phyloP scores from a whole-genome alignment of 73 alveolate species.

The Paramecium octaurelia region DNA sequence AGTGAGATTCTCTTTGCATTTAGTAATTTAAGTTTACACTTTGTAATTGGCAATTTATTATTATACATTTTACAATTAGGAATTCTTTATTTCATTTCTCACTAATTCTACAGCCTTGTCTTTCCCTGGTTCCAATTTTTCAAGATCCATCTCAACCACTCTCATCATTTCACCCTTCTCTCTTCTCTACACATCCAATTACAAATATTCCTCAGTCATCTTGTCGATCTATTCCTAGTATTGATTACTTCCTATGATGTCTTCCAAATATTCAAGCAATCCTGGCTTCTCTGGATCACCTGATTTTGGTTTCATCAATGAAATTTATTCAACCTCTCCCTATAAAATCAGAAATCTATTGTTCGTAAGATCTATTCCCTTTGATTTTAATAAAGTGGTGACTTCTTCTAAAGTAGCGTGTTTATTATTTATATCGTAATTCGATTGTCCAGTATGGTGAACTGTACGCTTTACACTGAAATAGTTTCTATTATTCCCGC shows the following conservation, averaged over 20 bases:
- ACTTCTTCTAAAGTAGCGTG: conserved; percentile 81
- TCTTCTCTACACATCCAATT: conserved; percentile 65
- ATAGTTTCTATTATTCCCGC: conserved; percentile 70
- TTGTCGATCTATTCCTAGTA: conserved; percentile 77
- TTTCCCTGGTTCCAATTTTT: conserved; percentile 70
- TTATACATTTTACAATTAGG: neutral
- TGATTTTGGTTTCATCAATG: conserved; percentile 92
- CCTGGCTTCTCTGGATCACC: conserved; percentile 83
- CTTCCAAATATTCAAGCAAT: conserved; percentile 90
- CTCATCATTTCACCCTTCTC: conserved; percentile 59
- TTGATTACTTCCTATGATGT: conserved; percentile 87
- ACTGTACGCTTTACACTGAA: conserved; percentile 78
- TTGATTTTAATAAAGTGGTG: conserved; percentile 50
- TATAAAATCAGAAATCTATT: conserved; percentile 87
- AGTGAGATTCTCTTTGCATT: neutral
- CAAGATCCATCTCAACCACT: conserved; percentile 42
- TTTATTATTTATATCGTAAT: conserved; percentile 72
- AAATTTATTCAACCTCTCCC: conserved; percentile 95
- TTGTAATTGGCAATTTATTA: conserved; percentile 9
- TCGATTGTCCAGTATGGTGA: conserved; percentile 61
- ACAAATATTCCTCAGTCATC: conserved; percentile 77
- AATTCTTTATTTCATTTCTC: conserved; percentile 72
- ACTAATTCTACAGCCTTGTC: conserved; percentile 74
- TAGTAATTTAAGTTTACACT: neutral
- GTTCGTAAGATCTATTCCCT: conserved; percentile 89